Base-by-base conservation (phyloP, 164 flowering plant genomes). In the Macadamia integrifolia region DNA sequence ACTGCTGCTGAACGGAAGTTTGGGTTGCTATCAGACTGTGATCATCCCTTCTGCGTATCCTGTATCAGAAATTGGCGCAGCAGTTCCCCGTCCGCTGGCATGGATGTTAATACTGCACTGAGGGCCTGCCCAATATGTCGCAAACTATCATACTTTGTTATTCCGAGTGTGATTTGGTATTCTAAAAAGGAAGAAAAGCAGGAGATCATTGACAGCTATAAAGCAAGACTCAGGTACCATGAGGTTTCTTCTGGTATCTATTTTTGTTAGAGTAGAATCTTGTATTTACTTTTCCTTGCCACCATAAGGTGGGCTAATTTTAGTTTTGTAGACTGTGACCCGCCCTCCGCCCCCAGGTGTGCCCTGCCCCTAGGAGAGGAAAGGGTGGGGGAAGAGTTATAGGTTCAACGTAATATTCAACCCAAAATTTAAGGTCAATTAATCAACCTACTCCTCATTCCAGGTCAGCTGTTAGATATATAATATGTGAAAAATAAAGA, bases 81-180 rank as follows among this genome's bases (percentile, higher is more conserved):
- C 62, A 92, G 84, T 80, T 87, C 96, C 53, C 88, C 98, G 46
- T 55, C 89, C 6, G 85, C 94, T 74, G 98, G 97, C 58, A 78
- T 94, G 92, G 96, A 94, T 76, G 83, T 92, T 3, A 94, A 94
- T 75, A 71, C 83, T 72, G 83, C 94, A 60, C 74, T 87, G 74
- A 83, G 99, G 78, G 84, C 98, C 49, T 95, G 99, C 76, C 99
- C 98, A 35, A 86, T 95, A 30, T 95, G 99, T 77, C 88, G 99
- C 69, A 95, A 89, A 70, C 85, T 92, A 65, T 95, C 99, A 3
- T 90, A 95, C 78, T 95, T 86, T 81, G 96, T 95, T 74, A 83
- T 95, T 78, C 99, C 99, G 14, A 95, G 99, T 78, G 90, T 88
- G 48, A 84, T 92, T 80, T 95, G 98, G 99, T 95, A 87, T 68